These are phyloP conservation scores for Cyclotella distinguenda DNA, from an alignment of 108 stramenopile genomes.

Conservation along the genomic window DNA sequence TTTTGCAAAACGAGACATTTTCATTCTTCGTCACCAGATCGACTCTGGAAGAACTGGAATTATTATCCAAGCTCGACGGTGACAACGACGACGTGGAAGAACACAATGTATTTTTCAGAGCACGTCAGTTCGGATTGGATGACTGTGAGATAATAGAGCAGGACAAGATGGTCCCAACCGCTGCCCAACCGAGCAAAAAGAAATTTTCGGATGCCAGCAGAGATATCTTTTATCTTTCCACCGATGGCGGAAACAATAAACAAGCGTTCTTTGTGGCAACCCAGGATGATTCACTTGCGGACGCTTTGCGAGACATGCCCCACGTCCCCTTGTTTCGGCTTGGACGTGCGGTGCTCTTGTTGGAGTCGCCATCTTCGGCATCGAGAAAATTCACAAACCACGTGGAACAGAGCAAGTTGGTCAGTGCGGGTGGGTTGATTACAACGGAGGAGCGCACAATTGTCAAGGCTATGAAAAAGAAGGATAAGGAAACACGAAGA, in stretches of 20 bases:
- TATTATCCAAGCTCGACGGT: slow-evolving; percentile 19
- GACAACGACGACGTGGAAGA: slow-evolving; percentile 6
- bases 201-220: slow-evolving; percentile 43
- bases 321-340: slow-evolving; percentile 67
- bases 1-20: slow-evolving; percentile 44
- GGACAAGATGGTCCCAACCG: slow-evolving; percentile 7
- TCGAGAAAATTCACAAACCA: slow-evolving; percentile 44
- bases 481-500: slow-evolving; percentile 26
- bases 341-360: slow-evolving; percentile 64
- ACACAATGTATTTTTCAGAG: slow-evolving; percentile 29
- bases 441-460: slow-evolving; percentile 57
- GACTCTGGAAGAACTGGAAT: slow-evolving; percentile 50
- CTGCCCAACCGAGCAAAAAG: slow-evolving; percentile 22
- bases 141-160: slow-evolving; percentile 59
- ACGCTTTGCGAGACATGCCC: slow-evolving; percentile 50
- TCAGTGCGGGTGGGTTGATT: slow-evolving; percentile 47
- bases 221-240: slow-evolving; percentile 41
- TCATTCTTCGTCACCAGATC: slow-evolving; percentile 46
- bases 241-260: slow-evolving; percentile 37
- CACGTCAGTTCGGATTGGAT: slow-evolving; percentile 55
- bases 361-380: slow-evolving; percentile 76
- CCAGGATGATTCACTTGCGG: slow-evolving; percentile 72
- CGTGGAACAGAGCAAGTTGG: slow-evolving; percentile 63
- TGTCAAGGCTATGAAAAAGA: slow-evolving; percentile 45
- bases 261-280: slow-evolving; percentile 69